Percentiles rank a stretch among this genome's conserved stretches.
phyloP scores from a whole-genome alignment of 345 rosid species.

The Brassica rapa region DNA sequence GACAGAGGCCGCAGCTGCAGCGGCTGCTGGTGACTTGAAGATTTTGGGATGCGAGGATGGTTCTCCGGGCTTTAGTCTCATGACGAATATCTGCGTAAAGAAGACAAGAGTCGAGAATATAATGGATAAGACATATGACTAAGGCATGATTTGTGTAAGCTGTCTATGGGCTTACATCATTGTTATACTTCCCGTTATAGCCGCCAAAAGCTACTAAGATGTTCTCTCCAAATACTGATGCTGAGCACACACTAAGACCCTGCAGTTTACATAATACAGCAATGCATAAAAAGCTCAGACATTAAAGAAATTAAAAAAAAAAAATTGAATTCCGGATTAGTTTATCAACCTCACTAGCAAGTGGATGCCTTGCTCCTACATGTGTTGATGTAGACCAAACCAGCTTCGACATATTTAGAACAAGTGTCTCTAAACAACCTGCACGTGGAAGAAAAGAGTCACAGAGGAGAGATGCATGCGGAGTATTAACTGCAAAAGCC shows the following conservation, averaged over 20 bases:
- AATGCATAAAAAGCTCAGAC: slow-evolving; percentile 4
- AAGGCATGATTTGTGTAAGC: slow-evolving; percentile 1
- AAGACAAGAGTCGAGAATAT: not conserved
- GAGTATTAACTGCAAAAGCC: not conserved
- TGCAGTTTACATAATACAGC: slow-evolving; percentile 40
- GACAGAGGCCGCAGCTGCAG: slow-evolving; percentile 98
- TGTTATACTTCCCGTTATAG: slow-evolving; percentile 91
- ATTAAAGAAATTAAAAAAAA: not conserved
- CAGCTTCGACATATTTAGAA: slow-evolving; percentile 82
- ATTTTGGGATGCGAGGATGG: slow-evolving; percentile 66
- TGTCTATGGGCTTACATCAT: slow-evolving; percentile 57
- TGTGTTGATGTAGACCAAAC: slow-evolving; percentile 70
- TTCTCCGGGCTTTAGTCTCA: slow-evolving; percentile 78
- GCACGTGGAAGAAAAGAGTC: slow-evolving; percentile 11
- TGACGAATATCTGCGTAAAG: slow-evolving; percentile 61
- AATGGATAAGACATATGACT: not conserved
- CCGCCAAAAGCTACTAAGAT: slow-evolving; percentile 95
- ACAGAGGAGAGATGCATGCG: not conserved
- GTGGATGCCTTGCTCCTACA: slow-evolving; percentile 84
- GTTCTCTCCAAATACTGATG: slow-evolving; percentile 61
- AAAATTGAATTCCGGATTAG: not conserved
- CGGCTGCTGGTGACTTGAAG: slow-evolving; percentile 92
- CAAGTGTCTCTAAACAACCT: slow-evolving; percentile 90
- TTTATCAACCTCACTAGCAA: slow-evolving; percentile 86
- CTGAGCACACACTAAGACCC: slow-evolving; percentile 91